phyloP scores from a whole-genome alignment of 2,329 filamentous ascomycete genomes.

The Fusarium sambucinum region DNA sequence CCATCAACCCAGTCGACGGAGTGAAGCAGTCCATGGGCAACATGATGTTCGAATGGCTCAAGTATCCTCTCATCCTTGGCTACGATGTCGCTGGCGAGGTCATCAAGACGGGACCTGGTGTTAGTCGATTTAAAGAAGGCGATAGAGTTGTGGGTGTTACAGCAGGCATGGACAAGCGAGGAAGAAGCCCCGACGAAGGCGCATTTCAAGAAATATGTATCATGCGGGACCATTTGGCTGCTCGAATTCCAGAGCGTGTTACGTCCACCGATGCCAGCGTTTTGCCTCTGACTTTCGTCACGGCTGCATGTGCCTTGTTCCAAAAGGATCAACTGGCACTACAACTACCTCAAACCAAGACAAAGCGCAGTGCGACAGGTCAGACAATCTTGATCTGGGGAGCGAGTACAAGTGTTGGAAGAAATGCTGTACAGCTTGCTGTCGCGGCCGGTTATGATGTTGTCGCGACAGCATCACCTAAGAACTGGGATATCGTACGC shows the following conservation, averaged over 20 bases:
- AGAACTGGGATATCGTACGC: neutral
- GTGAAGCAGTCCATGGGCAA: slow-evolving; percentile 21
- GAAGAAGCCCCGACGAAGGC: neutral
- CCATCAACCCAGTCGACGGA: slow-evolving; percentile 5
- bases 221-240: neutral
- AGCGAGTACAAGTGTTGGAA: slow-evolving; percentile 5
- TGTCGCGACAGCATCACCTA: neutral
- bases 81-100: slow-evolving; percentile 7
- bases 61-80: slow-evolving; percentile 14
- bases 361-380: rapidly evolving
- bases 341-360: neutral
- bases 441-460: slow-evolving; percentile 9
- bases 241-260: neutral
- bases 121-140: neutral
- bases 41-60: slow-evolving; percentile 29
- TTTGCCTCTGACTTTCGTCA: neutral
- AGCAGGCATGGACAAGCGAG: slow-evolving; percentile 15
- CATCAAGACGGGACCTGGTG: neutral
- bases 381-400: slow-evolving; percentile 9
- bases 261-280: slow-evolving; percentile 2
- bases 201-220: slow-evolving; percentile 7
- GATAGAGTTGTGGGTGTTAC: neutral
- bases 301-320: neutral
- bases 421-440: slow-evolving; percentile 6
- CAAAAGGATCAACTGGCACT: slow-evolving; percentile 1